phyloP scores from a whole-genome alignment of 345 rosid genomes.

The Citrus australasica region DNA sequence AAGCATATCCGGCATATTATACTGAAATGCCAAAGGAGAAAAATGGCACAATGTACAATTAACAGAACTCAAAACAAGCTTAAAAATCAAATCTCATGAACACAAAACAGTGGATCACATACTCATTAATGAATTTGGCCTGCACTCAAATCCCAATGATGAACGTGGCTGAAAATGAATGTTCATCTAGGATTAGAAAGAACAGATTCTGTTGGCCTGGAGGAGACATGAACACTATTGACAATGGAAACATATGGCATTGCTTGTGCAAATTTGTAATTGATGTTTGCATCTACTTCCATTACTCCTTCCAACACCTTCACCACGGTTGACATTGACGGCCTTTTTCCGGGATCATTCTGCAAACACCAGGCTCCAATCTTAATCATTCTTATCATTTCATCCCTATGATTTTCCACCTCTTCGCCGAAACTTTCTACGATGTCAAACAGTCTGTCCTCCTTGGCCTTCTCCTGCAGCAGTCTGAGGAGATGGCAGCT shows the following conservation, averaged over 20 bases:
- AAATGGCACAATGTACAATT: not conserved
- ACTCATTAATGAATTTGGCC: not conserved
- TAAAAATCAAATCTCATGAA: not conserved
- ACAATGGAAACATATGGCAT: not conserved
- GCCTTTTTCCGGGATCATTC: constrained; percentile 25
- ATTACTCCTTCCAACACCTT: constrained; percentile 28
- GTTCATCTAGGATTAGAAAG: constrained; percentile 20
- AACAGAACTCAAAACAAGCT: not conserved
- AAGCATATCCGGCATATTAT: not conserved
- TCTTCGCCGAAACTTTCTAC: constrained; percentile 16
- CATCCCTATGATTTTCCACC: constrained; percentile 10
- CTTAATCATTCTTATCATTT: constrained; percentile 16
- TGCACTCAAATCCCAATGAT: not conserved
- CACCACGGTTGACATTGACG: constrained; percentile 30
- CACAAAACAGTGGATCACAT: not conserved
- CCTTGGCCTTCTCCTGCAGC: constrained; percentile 20
- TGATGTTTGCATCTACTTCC: constrained; percentile 3
- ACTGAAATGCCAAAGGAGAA: not conserved
- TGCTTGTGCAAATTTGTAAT: not conserved
- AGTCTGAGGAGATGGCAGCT: constrained; percentile 21
- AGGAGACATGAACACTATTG: not conserved
- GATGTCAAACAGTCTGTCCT: constrained; percentile 18
- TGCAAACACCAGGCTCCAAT: constrained; percentile 33
- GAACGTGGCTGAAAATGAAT: not conserved
- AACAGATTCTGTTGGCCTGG: not conserved